Conservation (phyloP, 2,329 filamentous ascomycete genomes). For the Cercospora sp. region DNA sequence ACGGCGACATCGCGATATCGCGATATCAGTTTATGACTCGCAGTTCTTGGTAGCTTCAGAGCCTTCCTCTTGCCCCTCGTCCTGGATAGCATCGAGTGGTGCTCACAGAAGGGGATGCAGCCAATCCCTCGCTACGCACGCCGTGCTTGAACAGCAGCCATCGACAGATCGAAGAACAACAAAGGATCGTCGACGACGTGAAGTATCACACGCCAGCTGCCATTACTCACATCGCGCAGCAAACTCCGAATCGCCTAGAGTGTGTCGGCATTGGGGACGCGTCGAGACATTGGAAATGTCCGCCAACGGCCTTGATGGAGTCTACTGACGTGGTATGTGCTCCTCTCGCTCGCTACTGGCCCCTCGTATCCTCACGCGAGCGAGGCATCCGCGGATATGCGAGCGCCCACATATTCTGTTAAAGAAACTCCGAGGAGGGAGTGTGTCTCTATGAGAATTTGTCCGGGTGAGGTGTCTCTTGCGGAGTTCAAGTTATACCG, state of each 20-base stretch:
- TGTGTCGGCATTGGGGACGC: not conserved
- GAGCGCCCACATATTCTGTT: not conserved
- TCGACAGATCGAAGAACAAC: too few relatives aligned
- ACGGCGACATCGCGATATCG: not conserved
- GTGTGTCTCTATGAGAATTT: not conserved
- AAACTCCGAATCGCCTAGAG: not conserved
- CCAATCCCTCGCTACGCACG: too few relatives aligned
- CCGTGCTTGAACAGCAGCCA: too few relatives aligned
- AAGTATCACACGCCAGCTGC: not conserved
- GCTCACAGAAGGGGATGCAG: not conserved
- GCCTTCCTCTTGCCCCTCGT: not conserved
- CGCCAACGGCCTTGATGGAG: not conserved
- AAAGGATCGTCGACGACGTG: too few relatives aligned
- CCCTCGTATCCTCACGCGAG: not conserved
- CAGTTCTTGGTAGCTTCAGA: not conserved
- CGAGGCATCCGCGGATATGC: not conserved
- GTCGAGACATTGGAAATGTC: not conserved
- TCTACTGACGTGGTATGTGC: not conserved
- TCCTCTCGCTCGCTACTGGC: not conserved
- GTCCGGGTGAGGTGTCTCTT: not conserved
- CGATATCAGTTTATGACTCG: not conserved
- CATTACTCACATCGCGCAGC: not conserved
- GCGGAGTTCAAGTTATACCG: not conserved
- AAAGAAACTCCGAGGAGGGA: not conserved
- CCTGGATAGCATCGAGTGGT: not conserved